Evolutionary conservation across 2,329 filamentous ascomycete species (phyloP).

Genomic region (Didymella exigua): DNA sequence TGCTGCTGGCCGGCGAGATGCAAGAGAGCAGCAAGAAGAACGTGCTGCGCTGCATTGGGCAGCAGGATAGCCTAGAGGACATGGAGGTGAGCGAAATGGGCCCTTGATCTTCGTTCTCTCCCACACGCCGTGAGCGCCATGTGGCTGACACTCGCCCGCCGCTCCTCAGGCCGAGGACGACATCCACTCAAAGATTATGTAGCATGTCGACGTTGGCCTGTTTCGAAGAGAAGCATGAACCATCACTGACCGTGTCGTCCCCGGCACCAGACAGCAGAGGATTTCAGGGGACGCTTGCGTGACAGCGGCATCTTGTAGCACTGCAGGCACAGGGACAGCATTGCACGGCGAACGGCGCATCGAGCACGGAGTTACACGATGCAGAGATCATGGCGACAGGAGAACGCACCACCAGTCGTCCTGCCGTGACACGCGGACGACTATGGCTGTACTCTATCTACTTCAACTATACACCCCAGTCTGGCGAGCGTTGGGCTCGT

Average conservation of each 20-base stretch:
- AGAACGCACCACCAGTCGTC: constrained; percentile 47
- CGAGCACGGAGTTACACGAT: constrained; percentile 15
- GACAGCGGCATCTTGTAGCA: constrained; percentile 40
- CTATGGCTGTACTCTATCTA: constrained; percentile 48
- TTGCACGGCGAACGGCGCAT: constrained; percentile 25
- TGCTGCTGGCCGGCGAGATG: constrained; percentile 92
- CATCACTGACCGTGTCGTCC: constrained; percentile 37
- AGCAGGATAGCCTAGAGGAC: constrained; percentile 96
- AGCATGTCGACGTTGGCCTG: constrained; percentile 24
- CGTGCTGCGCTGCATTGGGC: constrained; percentile 90
- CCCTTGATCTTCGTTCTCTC: constrained; percentile 14
- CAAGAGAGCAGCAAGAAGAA: constrained; percentile 99
- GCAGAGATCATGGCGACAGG: constrained; percentile 24
- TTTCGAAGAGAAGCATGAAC: constrained; percentile 23
- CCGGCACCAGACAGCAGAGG: constrained; percentile 38
- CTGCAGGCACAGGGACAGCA: constrained; percentile 23
- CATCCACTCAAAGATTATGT: constrained; percentile 85
- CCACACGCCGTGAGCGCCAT: constrained; percentile 34
- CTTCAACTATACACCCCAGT: constrained; percentile 33
- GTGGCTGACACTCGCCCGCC: constrained; percentile 50
- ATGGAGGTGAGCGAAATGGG: constrained; percentile 82
- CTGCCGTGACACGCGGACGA: constrained; percentile 45
- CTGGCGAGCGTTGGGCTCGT: constrained; percentile 28
- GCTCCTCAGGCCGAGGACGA: constrained; percentile 80
- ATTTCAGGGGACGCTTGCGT: constrained; percentile 37